Percentiles rank a stretch among this genome's conserved stretches.
Evolutionary conservation across 768 basidiomycete genomes (phyloP).

Genomic region (Suillus hirtellus): DNA sequence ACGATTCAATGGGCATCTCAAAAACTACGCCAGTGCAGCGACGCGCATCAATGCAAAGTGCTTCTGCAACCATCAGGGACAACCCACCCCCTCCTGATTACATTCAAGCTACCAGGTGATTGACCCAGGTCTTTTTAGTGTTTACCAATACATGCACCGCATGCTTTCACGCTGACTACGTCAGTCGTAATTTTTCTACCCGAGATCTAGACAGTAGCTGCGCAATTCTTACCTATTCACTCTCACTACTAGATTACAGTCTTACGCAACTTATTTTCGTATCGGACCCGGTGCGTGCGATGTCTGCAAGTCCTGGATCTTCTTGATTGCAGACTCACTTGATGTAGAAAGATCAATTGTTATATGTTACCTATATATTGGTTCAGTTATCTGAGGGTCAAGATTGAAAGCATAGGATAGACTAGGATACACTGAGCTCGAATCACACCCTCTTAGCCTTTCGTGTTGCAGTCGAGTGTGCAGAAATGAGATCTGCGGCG

Average conservation of each 20-base stretch:
- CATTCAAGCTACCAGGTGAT: slow-evolving; percentile 16
- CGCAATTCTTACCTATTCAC: background rate
- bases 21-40: slow-evolving; percentile 7
- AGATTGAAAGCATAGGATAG: background rate
- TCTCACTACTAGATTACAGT: background rate
- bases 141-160: background rate
- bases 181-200: background rate
- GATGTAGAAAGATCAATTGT: background rate
- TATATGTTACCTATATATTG: background rate
- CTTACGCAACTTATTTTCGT: background rate
- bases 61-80: slow-evolving; percentile 21
- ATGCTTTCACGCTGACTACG: background rate
- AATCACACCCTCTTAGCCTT: too few relatives aligned
- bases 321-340: background rate
- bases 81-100: slow-evolving; percentile 27
- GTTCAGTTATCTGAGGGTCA: background rate
- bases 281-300: background rate
- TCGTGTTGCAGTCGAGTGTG: background rate
- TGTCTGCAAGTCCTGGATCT: background rate
- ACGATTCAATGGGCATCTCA: background rate
- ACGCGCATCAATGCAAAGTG: slow-evolving; percentile 7
- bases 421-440: too few relatives aligned
- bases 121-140: background rate
- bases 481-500: background rate
- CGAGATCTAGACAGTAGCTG: background rate